phyloP scores from a whole-genome alignment of 805 yeast species.

The Kluyveromyces aestuarii region DNA sequence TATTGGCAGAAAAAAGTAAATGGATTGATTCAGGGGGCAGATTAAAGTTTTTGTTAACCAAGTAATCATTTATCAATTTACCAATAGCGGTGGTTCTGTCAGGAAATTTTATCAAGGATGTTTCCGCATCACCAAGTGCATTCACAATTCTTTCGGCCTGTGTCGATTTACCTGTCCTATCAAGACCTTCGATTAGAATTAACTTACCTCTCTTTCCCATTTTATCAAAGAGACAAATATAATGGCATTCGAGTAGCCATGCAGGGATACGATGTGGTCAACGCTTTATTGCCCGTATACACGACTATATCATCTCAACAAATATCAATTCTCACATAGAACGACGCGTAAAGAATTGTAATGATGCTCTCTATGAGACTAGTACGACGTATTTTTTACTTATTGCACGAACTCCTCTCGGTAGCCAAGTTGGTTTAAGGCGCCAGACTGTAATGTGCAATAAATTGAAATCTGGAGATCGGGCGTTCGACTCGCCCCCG shows the following conservation, averaged over 20 bases:
- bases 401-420: conserved; percentile 15
- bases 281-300: not conserved
- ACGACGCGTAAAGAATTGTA: not conserved
- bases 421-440: conserved; percentile 31
- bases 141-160: conserved; percentile 45
- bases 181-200: conserved; percentile 85
- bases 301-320: not conserved
- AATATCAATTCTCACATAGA: not conserved
- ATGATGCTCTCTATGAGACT: not conserved
- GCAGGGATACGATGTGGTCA: not conserved
- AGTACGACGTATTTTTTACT: not conserved
- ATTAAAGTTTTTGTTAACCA: conserved; percentile 40
- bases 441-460: conserved; percentile 28
- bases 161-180: conserved; percentile 89
- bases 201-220: conserved; percentile 52
- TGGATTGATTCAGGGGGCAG: conserved; percentile 78
- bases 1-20: conserved; percentile 78
- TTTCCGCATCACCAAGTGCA: conserved; percentile 27
- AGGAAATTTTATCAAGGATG: conserved; percentile 65
- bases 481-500: conserved; percentile 32
- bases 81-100: conserved; percentile 83
- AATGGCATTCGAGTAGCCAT: not conserved
- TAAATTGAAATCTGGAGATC: conserved; percentile 26
- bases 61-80: conserved; percentile 60
- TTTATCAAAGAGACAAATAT: too few species aligned